A percentile compares a stretch with the other conserved stretches of the same genome.
Evolutionary conservation across 371 early-diverging fungal genomes (phyloP).

Genomic region (Mortierella sp.): DNA sequence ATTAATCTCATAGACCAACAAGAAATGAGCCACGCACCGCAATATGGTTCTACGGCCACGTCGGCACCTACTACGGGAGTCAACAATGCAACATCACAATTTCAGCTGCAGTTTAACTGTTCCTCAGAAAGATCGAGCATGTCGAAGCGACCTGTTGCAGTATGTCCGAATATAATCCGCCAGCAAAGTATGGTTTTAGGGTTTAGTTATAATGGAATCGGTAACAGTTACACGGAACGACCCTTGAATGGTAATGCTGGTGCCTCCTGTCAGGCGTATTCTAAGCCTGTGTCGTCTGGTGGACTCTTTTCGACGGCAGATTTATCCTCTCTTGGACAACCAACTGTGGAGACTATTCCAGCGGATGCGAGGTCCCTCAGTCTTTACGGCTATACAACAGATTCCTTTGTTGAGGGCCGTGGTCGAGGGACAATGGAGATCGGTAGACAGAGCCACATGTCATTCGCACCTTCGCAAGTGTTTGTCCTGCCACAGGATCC

Average conservation of each 20-base stretch:
- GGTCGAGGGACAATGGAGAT: not conserved
- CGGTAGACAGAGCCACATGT: constrained; percentile 18
- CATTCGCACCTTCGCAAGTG: constrained; percentile 34
- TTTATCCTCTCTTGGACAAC: not conserved
- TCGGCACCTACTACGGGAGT: constrained; percentile 5
- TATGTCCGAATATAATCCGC: constrained; percentile 5
- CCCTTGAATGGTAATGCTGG: not conserved
- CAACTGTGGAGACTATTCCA: constrained; percentile 1
- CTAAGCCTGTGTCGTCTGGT: constrained; percentile 19
- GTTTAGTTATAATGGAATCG: not conserved
- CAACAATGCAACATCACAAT: not conserved
- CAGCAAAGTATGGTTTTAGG: constrained; percentile 7
- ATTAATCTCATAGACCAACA: constrained; percentile 1
- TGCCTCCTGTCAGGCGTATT: constrained; percentile 3
- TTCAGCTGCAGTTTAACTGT: not conserved
- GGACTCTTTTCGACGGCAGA: constrained; percentile 4
- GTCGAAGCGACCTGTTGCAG: constrained; percentile 4
- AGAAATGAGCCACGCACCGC: not conserved
- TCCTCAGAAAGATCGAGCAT: constrained; percentile 27
- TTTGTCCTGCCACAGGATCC: constrained; percentile 33
- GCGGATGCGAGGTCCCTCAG: constrained; percentile 20
- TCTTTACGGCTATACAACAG: constrained; percentile 14
- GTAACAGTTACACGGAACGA: constrained; percentile 1
- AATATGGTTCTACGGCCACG: constrained; percentile 40
- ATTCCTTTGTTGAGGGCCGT: not conserved